A percentile compares a stretch with the other conserved stretches of the same genome.
Evolutionary conservation across 2,329 filamentous ascomycete species (phyloP).

Genomic region (Colletotrichum euphorbiae): DNA sequence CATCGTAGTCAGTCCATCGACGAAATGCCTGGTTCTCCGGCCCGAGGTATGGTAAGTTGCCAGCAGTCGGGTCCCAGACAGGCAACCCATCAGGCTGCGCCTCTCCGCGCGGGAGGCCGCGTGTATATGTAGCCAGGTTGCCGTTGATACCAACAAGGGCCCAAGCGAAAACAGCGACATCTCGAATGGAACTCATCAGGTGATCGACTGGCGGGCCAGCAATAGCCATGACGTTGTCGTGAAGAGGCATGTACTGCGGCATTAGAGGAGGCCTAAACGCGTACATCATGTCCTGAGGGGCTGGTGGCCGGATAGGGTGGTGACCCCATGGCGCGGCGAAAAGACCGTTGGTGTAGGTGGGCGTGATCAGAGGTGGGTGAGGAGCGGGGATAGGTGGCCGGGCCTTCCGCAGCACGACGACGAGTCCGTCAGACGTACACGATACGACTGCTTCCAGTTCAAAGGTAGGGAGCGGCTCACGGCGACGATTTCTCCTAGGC

Average conservation of each 20-base stretch:
- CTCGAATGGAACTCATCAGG: constrained; percentile 84
- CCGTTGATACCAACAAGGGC: constrained; percentile 84
- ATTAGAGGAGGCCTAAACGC: constrained; percentile 57
- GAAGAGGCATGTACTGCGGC: constrained; percentile 58
- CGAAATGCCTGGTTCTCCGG: constrained; percentile 52
- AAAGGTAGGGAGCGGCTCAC: constrained; percentile 58
- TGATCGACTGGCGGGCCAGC: constrained; percentile 68
- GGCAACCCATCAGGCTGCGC: constrained; percentile 69
- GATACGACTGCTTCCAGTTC: constrained; percentile 93
- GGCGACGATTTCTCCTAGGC: constrained; percentile 42
- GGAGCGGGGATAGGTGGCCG: constrained; percentile 74
- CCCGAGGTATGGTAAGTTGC: constrained; percentile 47
- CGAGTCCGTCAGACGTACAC: constrained; percentile 87
- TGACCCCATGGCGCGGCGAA: constrained; percentile 85
- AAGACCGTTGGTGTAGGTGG: constrained; percentile 69
- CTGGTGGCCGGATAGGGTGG: constrained; percentile 68
- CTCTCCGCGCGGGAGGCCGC: constrained; percentile 72
- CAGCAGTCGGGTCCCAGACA: constrained; percentile 64
- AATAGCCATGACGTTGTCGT: constrained; percentile 57
- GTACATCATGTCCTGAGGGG: constrained; percentile 56
- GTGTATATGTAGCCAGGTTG: constrained; percentile 72
- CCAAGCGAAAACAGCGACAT: constrained; percentile 91
- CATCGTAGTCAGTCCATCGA: constrained; percentile 44
- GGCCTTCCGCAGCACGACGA: constrained; percentile 82
- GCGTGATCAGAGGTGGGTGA: constrained; percentile 60